Evolutionary conservation across 2,329 filamentous ascomycete species (phyloP).

Genomic region (Penicillium sp.): DNA sequence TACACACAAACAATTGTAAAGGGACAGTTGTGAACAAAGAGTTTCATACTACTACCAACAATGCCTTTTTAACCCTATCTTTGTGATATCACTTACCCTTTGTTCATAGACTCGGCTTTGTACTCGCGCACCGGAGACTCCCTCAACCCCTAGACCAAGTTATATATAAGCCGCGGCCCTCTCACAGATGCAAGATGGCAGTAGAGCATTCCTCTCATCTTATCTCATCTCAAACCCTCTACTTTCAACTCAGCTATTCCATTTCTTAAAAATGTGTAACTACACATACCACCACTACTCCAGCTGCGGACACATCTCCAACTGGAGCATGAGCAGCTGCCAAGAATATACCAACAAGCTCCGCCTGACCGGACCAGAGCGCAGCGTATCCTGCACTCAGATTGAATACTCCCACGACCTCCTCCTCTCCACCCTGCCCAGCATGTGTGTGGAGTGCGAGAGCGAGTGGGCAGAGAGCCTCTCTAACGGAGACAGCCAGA

Average conservation of each 20-base stretch:
- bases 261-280: slow-evolving; percentile 22
- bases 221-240: not conserved
- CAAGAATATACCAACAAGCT: slow-evolving; percentile 20
- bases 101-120: slow-evolving; percentile 4
- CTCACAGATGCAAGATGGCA: not conserved
- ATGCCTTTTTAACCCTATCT: not conserved
- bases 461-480: slow-evolving; percentile 2
- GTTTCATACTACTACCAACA: not conserved
- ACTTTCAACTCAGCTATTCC: not conserved
- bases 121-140: not conserved
- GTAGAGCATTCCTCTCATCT: not conserved
- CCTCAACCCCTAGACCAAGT: not conserved
- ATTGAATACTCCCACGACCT: slow-evolving; percentile 15
- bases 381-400: slow-evolving; percentile 2
- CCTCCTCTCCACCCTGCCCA: not conserved
- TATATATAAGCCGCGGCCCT: not conserved
- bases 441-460: slow-evolving; percentile 17
- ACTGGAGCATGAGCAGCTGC: slow-evolving; percentile 27
- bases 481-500: not conserved
- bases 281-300: slow-evolving; percentile 29
- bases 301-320: slow-evolving; percentile 29
- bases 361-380: slow-evolving; percentile 1
- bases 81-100: not conserved
- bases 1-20: not conserved
- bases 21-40: not conserved